phyloP scores from a whole-genome alignment of 306 rosid genomes.

The Ziziphus jujuba region DNA sequence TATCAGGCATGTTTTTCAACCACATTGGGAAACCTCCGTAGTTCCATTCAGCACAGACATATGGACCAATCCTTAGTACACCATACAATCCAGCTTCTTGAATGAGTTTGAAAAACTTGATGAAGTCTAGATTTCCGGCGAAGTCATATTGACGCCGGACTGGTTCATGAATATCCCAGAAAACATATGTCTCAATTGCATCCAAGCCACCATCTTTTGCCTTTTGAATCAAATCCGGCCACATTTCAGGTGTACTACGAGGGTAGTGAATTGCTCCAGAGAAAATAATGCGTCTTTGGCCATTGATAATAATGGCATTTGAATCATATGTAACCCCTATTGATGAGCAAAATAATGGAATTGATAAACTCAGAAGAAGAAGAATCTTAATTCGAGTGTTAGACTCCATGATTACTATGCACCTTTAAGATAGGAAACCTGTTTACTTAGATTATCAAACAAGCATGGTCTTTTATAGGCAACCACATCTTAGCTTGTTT shows the following conservation, averaged over 20 bases:
- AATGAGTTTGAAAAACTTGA: constrained; percentile 21
- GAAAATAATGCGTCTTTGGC: constrained; percentile 22
- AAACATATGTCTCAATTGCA: constrained; percentile 39
- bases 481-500: no score
- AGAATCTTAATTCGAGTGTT: not conserved
- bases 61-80: constrained; percentile 32
- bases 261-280: constrained; percentile 39
- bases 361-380: not conserved
- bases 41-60: constrained; percentile 36
- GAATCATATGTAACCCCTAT: constrained; percentile 15
- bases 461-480: no score
- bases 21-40: constrained; percentile 40
- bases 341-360: not conserved
- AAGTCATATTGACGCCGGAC: constrained; percentile 24
- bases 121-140: constrained; percentile 26
- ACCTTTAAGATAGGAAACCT: no score
- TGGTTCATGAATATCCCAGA: constrained; percentile 39
- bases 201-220: constrained; percentile 33
- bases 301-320: constrained; percentile 32
- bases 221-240: constrained; percentile 29
- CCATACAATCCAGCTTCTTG: constrained; percentile 25
- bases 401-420: not conserved
- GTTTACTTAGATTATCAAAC: not conserved
- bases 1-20: constrained; percentile 26
- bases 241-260: constrained; percentile 29